Evolutionary conservation across 2,329 filamentous ascomycete genomes (phyloP).

Genomic region (Aspergillaceae sp.): DNA sequence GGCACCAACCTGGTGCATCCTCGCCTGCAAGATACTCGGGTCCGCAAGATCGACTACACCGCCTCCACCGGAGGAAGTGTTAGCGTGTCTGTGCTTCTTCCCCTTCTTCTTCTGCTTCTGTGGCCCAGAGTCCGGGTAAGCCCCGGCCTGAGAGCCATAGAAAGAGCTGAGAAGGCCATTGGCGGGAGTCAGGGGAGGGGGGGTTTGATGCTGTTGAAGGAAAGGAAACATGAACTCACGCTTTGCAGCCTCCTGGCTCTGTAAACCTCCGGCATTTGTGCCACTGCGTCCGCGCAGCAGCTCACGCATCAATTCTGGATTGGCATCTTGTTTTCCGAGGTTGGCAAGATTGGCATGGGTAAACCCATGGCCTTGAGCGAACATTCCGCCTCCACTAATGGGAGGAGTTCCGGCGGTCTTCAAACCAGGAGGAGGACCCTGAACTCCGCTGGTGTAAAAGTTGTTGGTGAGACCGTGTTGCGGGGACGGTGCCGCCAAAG

Average conservation of each 20-base stretch:
- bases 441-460: constrained; percentile 76
- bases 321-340: constrained; percentile 61
- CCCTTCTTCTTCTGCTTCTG: constrained; percentile 99
- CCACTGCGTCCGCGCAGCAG: constrained; percentile 63
- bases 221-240: constrained; percentile 97
- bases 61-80: constrained; percentile 99
- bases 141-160: constrained; percentile 77
- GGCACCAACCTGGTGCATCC: constrained; percentile 83
- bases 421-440: constrained; percentile 85
- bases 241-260: constrained; percentile 80
- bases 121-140: constrained; percentile 77
- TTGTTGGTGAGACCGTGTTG: constrained; percentile 48
- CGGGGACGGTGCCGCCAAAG: constrained; percentile 28
- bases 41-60: constrained; percentile 99
- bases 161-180: constrained; percentile 84
- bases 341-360: constrained; percentile 50
- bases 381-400: constrained; percentile 69
- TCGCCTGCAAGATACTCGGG: constrained; percentile 98
- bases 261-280: constrained; percentile 53
- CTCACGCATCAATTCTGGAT: constrained; percentile 70
- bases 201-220: constrained; percentile 80
- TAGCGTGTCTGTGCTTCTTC: constrained; percentile 99
- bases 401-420: constrained; percentile 94
- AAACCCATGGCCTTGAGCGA: constrained; percentile 80
- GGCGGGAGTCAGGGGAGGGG: constrained; percentile 83